These are phyloP conservation scores for Melanopsichium pennsylvanicum DNA, from an alignment of 1,284 basidiomycete genomes.

Conservation along the genomic window DNA sequence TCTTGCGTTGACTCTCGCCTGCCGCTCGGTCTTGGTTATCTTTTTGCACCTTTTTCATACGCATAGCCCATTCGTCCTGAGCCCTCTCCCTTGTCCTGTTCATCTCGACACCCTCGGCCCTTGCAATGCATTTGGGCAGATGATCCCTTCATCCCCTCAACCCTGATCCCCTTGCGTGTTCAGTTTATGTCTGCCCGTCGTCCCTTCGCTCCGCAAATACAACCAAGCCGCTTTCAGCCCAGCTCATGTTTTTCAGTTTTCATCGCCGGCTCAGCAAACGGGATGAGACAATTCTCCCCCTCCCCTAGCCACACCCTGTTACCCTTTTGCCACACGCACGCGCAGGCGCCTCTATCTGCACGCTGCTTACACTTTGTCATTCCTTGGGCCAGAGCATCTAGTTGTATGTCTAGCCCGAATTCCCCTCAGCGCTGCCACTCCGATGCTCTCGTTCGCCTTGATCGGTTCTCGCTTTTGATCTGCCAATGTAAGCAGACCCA, in stretches of 20 bases:
- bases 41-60: not conserved
- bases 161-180: conserved; percentile 1
- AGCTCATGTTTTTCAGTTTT: too few relatives aligned
- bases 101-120: too few relatives aligned
- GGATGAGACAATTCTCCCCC: too few relatives aligned
- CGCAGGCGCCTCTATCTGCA: too few relatives aligned
- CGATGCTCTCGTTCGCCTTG: not conserved
- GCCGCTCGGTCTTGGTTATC: conserved; percentile 1
- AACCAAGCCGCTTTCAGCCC: not conserved
- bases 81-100: conserved; percentile 12
- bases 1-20: not conserved
- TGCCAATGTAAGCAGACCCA: too few relatives aligned
- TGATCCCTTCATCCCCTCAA: conserved; percentile 3
- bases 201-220: conserved; percentile 1
- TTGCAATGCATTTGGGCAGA: not conserved
- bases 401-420: conserved; percentile 11
- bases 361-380: too few relatives aligned
- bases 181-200: not conserved
- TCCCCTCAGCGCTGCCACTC: too few relatives aligned
- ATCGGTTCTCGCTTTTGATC: too few relatives aligned
- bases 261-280: too few relatives aligned
- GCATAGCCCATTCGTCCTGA: not conserved
- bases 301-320: too few relatives aligned
- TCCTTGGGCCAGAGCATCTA: conserved; percentile 22
- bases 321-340: too few relatives aligned